Evolutionary conservation across 2,329 filamentous ascomycete genomes (phyloP), one percentile per base, ranked within the genome.

Genomic region (Mariannaea sp.): DNA sequence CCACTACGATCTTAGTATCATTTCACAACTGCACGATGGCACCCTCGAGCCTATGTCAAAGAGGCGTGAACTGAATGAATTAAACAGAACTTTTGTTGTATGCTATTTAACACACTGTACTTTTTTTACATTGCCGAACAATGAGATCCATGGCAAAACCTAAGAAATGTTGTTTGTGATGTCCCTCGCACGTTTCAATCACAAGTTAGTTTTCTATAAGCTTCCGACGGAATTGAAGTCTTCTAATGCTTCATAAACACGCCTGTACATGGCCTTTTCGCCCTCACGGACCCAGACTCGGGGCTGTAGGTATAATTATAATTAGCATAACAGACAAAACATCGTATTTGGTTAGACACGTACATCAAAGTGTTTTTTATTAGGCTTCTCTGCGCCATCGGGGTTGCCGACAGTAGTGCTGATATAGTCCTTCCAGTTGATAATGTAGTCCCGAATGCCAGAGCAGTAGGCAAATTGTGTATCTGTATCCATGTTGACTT

Each of bases 401-500:
- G 93, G 93, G 84, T 97, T 99, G 70, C 94, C 94, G 65, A 99
- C 88, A 70, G 90, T 83, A 56, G 82, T 85, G 79, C 83, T 78
- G 66, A 99, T 78, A 82, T 97, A 99, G 68, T 96, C 93, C 80
- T 96, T 92, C 85, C 97, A 97, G 75, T 85, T 89, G 70, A 91
- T 76, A 72, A 97, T 83, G 82, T 92, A 99, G 80, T 99, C 93
- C 61, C 94, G 90, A 80, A 97, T 89, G 78, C 94, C 94, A 58
- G 79, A 79, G 65, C 94, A 83, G 84, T 97, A 99, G 55, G 93
- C 92, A 76, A 86, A 96, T 82, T 97, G 93, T 78, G 97, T 84
- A 73, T 99, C 94, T 44, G 94, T 99, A 79, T 99, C 94, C 69
- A 99, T 82, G 82, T 99, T 99, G 79, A 99, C 94, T 88, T 99